Percentiles rank a stretch among this genome's conserved stretches.
Conservation (phyloP, 1,284 basidiomycete species). For the Naganishia sp. region DNA sequence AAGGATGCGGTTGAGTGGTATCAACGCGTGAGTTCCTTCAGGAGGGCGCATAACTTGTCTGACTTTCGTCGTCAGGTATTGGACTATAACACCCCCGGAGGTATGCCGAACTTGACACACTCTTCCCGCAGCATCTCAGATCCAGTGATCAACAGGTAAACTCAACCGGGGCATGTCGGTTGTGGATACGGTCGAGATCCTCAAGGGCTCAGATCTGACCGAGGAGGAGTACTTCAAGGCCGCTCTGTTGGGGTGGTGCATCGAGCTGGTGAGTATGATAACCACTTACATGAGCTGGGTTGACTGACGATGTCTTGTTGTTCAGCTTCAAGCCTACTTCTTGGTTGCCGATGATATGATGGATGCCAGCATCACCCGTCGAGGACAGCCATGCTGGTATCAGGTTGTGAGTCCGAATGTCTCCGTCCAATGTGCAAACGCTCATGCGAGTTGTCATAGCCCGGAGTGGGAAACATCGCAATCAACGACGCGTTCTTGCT, state of each 20-base stretch:
- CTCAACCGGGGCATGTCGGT: constrained; percentile 95
- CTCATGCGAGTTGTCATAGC: constrained; percentile 39
- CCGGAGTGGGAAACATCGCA: constrained; percentile 78
- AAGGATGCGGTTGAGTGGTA: constrained; percentile 79
- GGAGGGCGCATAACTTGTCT: neutral
- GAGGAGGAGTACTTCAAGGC: constrained; percentile 88
- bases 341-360: constrained; percentile 98
- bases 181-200: constrained; percentile 87
- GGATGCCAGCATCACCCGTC: constrained; percentile 89
- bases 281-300: neutral
- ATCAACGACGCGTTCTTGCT: constrained; percentile 99
- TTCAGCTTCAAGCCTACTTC: constrained; percentile 94
- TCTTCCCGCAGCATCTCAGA: neutral
- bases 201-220: constrained; percentile 58
- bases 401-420: constrained; percentile 56
- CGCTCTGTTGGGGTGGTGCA: constrained; percentile 91
- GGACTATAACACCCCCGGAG: constrained; percentile 92
- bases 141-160: constrained; percentile 63
- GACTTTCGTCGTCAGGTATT: constrained; percentile 64
- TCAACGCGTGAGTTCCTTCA: constrained; percentile 60
- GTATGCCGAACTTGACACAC: constrained; percentile 37
- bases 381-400: constrained; percentile 99
- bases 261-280: constrained; percentile 74
- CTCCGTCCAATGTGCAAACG: neutral
- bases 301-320: neutral